These are phyloP conservation scores for Thamnidium elegans DNA, from an alignment of 192 early-diverging fungal species.

Conservation along the genomic window DNA sequence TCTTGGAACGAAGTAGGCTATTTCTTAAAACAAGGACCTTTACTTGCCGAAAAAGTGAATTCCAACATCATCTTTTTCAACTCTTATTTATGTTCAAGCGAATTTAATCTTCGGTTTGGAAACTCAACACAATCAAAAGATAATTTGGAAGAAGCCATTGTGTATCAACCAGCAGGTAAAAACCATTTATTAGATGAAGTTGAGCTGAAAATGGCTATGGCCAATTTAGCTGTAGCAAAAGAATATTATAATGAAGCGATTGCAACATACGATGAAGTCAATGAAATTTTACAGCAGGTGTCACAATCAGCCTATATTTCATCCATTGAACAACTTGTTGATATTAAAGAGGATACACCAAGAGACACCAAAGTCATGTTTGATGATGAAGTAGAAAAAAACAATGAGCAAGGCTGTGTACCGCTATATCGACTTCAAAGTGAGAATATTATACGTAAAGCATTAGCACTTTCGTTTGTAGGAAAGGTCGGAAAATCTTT, in stretches of 20 bases:
- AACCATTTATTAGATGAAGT: constrained; percentile 16
- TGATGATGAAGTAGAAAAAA: constrained; percentile 14
- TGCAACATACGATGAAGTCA: constrained; percentile 41
- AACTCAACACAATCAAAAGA: constrained; percentile 30
- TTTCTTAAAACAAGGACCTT: constrained; percentile 55
- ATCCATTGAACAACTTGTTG: constrained; percentile 43
- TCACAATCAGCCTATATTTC: constrained; percentile 54
- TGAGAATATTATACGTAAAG: not conserved
- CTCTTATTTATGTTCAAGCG: constrained; percentile 51
- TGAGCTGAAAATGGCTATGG: constrained; percentile 40
- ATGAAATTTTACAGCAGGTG: constrained; percentile 46
- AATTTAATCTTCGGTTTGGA: constrained; percentile 49
- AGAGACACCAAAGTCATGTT: too few species aligned
- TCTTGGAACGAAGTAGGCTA: constrained; percentile 60
- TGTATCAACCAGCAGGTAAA: constrained; percentile 19
- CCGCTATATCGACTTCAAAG: not conserved
- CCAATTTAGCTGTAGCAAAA: constrained; percentile 47
- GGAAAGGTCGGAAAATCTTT: not conserved
- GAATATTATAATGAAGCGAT: constrained; percentile 47
- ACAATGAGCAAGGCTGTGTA: not conserved
- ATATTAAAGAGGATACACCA: constrained; percentile 14
- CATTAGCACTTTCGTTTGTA: not conserved
- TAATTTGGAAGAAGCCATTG: constrained; percentile 35
- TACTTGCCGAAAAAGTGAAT: constrained; percentile 46
- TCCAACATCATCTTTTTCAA: constrained; percentile 37